Conservation (phyloP, 164 flowering plant species). For the Annona squamosa region DNA sequence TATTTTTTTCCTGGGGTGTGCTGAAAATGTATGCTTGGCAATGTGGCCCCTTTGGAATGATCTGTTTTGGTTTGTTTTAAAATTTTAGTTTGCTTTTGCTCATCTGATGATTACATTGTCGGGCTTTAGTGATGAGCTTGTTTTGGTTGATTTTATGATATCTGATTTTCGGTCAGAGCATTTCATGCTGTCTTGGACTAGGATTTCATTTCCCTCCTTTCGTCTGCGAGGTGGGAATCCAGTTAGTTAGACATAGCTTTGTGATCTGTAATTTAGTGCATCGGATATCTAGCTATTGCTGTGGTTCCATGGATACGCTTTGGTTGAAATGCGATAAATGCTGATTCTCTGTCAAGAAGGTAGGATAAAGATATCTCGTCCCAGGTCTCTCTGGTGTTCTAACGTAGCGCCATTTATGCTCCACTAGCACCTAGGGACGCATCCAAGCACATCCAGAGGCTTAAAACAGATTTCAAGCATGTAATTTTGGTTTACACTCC, state of each 20-base stretch:
- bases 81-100: not conserved
- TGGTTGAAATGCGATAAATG: not conserved
- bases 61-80: not conserved
- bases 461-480: not conserved
- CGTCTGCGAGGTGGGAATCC: not conserved
- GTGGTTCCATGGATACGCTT: not conserved
- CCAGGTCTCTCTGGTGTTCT: not conserved
- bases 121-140: not conserved
- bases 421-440: not conserved
- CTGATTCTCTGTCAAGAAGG: not conserved
- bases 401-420: not conserved
- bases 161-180: not conserved
- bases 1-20: slow-evolving; percentile 1
- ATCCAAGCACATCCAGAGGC: not conserved
- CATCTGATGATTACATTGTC: not conserved
- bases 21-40: not conserved
- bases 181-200: not conserved
- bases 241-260: not conserved
- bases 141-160: not conserved
- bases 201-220: not conserved
- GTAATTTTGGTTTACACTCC: not conserved
- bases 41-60: slow-evolving; percentile 1
- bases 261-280: not conserved
- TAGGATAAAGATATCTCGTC: not conserved
- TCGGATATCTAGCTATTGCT: not conserved